Conservation (phyloP, 139 green algal genomes). For the Closterium sp. region DNA sequence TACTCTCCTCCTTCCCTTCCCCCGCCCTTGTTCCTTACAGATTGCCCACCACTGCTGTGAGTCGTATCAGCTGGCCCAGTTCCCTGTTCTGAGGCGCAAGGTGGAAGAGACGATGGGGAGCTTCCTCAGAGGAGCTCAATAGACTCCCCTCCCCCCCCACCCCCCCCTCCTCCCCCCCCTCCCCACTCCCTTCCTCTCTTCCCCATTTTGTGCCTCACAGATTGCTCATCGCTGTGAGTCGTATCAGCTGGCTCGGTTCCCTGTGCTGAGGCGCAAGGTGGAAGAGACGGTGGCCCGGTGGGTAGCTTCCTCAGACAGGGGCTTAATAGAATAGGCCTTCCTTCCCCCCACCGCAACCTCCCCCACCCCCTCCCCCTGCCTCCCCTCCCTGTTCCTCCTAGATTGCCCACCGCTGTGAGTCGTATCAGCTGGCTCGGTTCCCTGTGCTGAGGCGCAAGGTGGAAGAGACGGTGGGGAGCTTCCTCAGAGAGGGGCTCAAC, state of each 20-base stretch:
- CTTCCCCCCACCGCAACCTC: background rate
- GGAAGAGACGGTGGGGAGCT: conserved; percentile 58
- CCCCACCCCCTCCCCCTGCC: too few relatives aligned
- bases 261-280: conserved; percentile 19
- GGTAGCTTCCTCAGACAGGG: background rate
- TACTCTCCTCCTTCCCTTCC: too few relatives aligned
- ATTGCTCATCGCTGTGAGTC: conserved; percentile 61
- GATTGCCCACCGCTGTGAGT: too few relatives aligned
- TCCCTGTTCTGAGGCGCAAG: conserved; percentile 43
- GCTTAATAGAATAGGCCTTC: too few relatives aligned
- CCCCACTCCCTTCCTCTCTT: background rate
- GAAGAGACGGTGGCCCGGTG: conserved; percentile 45
- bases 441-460: conserved; percentile 32
- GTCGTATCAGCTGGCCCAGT: conserved; percentile 68
- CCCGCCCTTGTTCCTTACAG: background rate
- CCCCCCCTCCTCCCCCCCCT: too few relatives aligned
- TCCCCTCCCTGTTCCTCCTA: conserved; percentile 56
- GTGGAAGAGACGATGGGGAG: conserved; percentile 40
- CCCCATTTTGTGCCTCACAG: background rate
- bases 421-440: conserved; percentile 67
- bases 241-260: conserved; percentile 68
- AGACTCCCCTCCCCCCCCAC: too few relatives aligned
- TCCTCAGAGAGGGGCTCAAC: conserved; percentile 65
- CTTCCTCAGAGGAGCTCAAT: too few relatives aligned
- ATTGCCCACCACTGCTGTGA: conserved; percentile 57